phyloP scores from a whole-genome alignment of 495 filamentous ascomycete species.

The Sphaerosporella brunnea region DNA sequence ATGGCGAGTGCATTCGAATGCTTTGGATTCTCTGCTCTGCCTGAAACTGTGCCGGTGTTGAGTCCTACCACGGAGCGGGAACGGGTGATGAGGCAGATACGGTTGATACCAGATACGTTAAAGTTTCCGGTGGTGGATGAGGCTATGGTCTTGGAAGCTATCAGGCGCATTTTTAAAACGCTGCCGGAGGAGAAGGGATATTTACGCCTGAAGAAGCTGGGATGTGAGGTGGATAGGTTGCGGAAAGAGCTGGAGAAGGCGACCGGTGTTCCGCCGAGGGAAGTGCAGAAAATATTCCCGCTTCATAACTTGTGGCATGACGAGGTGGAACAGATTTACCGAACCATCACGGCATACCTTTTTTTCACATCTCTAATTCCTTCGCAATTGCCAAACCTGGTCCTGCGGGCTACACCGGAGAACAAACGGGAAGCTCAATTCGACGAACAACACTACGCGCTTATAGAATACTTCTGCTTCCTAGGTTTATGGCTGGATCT shows the following conservation, averaged over 20 bases:
- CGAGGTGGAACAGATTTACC: not conserved
- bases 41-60: too few relatives aligned
- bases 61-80: not conserved
- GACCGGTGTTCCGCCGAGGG: not conserved
- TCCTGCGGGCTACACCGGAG: constrained; percentile 5
- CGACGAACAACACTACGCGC: constrained; percentile 5
- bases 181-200: not conserved
- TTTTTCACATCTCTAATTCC: constrained; percentile 13
- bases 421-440: not conserved
- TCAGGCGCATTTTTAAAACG: not conserved
- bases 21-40: constrained; percentile 1
- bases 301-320: not conserved
- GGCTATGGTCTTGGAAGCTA: not conserved
- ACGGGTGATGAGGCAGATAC: not conserved
- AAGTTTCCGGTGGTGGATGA: not conserved
- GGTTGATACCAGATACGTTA: not conserved
- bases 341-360: constrained; percentile 15
- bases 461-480: constrained; percentile 20
- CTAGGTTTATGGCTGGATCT: constrained; percentile 13
- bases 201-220: constrained; percentile 4
- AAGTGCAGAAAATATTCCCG: not conserved
- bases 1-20: not conserved
- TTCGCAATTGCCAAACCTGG: constrained; percentile 7
- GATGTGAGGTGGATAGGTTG: not conserved
- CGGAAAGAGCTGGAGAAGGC: not conserved